These are phyloP conservation scores for Solanum hybrid DNA, from an alignment of 305 asterid genomes.

Conservation along the genomic window DNA sequence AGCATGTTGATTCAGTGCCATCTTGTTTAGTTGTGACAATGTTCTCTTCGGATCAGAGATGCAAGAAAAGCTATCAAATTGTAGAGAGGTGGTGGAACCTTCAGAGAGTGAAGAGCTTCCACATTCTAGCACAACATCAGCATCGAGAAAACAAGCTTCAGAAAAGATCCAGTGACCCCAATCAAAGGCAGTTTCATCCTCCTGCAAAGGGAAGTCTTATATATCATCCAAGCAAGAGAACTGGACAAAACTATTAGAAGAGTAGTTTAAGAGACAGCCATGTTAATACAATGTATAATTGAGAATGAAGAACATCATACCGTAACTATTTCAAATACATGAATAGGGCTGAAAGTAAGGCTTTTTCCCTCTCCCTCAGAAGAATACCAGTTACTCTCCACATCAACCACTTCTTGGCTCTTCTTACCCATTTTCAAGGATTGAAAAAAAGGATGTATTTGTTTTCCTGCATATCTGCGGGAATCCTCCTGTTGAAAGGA, in stretches of 20 bases:
- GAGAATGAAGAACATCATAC: slow-evolving; percentile 29
- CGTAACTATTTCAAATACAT: slow-evolving; percentile 65
- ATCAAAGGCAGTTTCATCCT: slow-evolving; percentile 32
- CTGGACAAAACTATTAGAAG: slow-evolving; percentile 2
- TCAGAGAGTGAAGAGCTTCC: slow-evolving; percentile 36
- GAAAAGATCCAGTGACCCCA: slow-evolving; percentile 76
- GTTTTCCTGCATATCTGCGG: slow-evolving; percentile 71
- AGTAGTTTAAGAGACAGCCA: not conserved
- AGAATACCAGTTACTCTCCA: slow-evolving; percentile 30
- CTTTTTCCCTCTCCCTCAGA: slow-evolving; percentile 45
- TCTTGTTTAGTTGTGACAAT: slow-evolving; percentile 22
- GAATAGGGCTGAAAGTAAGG: slow-evolving; percentile 56
- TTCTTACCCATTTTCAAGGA: slow-evolving; percentile 54
- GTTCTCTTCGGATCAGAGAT: slow-evolving; percentile 19
- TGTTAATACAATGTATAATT: not conserved
- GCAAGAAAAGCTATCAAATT: slow-evolving; percentile 43
- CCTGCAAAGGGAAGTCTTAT: slow-evolving; percentile 40
- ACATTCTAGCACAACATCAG: slow-evolving; percentile 25
- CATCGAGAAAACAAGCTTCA: slow-evolving; percentile 27
- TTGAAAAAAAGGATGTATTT: slow-evolving; percentile 86
- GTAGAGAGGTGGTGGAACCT: slow-evolving; percentile 49
- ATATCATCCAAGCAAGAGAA: slow-evolving; percentile 1
- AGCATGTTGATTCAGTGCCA: slow-evolving; percentile 15
- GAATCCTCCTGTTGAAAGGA: slow-evolving; percentile 59
- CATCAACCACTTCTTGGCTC: slow-evolving; percentile 42